Evolutionary conservation across 495 filamentous ascomycete genomes (phyloP).

Genomic region (Podospora comata): DNA sequence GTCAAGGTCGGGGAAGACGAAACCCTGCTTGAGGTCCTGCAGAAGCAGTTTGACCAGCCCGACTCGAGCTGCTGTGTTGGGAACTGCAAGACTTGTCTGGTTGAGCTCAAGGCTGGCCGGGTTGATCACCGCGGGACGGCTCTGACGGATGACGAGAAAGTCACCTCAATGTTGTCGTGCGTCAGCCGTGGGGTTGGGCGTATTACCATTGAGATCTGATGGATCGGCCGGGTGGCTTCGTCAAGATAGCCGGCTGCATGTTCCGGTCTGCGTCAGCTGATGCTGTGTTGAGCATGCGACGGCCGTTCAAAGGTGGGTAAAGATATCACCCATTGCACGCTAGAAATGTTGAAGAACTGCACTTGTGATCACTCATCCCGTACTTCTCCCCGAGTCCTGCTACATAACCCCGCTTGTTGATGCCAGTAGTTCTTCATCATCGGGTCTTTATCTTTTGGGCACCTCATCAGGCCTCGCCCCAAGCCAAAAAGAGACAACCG

Average conservation of each 20-base stretch:
- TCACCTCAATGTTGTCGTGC: constrained; percentile 43
- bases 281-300: neutral
- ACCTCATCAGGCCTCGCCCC: constrained; percentile 12
- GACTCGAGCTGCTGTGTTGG: constrained; percentile 55
- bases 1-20: constrained; percentile 43
- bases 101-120: constrained; percentile 45
- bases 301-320: neutral
- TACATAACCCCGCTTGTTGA: constrained; percentile 2
- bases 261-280: neutral
- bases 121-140: constrained; percentile 55
- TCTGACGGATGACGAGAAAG: constrained; percentile 44
- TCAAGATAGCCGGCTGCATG: neutral
- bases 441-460: neutral
- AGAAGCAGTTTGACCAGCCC: constrained; percentile 40
- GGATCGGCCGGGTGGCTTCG: neutral
- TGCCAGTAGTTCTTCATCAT: neutral
- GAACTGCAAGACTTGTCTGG: constrained; percentile 58
- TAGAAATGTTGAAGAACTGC: neutral
- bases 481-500: constrained; percentile 22
- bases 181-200: constrained; percentile 48
- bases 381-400: neutral
- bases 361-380: neutral
- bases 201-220: constrained; percentile 45
- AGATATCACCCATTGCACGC: neutral
- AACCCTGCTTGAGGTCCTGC: constrained; percentile 43